phyloP scores from a whole-genome alignment of 208 protist genomes.

The Naegleria fowleri region DNA sequence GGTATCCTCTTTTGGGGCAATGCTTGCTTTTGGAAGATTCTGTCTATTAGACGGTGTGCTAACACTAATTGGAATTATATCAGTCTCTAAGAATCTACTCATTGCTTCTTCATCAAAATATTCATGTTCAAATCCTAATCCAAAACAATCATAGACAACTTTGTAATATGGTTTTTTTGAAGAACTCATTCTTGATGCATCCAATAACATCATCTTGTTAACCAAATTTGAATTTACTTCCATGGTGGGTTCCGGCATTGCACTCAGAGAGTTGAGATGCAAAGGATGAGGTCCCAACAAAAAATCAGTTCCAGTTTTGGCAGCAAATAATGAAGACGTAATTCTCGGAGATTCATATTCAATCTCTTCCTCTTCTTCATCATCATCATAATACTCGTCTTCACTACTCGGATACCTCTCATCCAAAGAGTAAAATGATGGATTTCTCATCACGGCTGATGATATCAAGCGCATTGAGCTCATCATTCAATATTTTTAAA shows the following conservation, averaged over 20 bases:
- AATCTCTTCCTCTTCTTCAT: not conserved
- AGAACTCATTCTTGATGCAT: not conserved
- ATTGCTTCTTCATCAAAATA: not conserved
- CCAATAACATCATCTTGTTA: not conserved
- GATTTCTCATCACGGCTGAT: not conserved
- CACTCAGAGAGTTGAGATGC: not conserved
- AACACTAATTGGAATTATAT: not conserved
- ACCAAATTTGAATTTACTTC: not conserved
- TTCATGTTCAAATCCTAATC: not conserved
- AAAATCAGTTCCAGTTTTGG: not conserved
- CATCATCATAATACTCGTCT: not conserved
- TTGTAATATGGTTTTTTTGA: not conserved
- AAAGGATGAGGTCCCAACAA: not conserved
- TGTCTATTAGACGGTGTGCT: not conserved
- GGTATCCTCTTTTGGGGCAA: not conserved
- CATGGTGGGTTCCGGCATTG: not conserved
- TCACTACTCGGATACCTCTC: not conserved
- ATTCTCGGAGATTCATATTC: not conserved
- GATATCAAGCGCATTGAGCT: too few relatives aligned
- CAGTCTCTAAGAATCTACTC: not conserved
- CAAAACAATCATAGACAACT: constrained; percentile 14
- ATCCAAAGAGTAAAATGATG: not conserved
- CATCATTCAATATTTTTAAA: too few relatives aligned
- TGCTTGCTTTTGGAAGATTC: not conserved
- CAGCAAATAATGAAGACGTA: not conserved